A percentile compares a stretch with the other conserved stretches of the same genome.
Evolutionary conservation across 2,329 filamentous ascomycete species (phyloP).

Genomic region (Chrysoporthe cubensis): DNA sequence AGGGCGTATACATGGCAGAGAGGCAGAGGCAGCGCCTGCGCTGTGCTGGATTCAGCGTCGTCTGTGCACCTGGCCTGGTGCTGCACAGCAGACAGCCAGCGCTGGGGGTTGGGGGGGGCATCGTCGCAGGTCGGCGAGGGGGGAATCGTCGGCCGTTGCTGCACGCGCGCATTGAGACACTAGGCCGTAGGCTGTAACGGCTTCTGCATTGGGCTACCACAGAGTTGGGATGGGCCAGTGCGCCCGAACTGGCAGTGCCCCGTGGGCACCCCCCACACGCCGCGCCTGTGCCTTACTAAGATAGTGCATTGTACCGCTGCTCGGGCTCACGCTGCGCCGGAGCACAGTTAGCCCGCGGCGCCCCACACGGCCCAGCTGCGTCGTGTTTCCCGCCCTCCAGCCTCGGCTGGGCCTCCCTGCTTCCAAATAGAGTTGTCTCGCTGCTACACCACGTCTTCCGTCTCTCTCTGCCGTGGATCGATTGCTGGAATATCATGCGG

Average conservation of each 20-base stretch:
- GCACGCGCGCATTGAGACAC: background rate
- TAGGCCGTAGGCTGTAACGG: slow-evolving; percentile 5
- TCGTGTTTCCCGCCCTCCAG: background rate
- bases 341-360: slow-evolving; percentile 4
- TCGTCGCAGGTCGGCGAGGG: background rate
- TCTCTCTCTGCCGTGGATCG: no score
- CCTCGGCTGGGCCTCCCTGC: background rate
- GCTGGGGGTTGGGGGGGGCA: no score
- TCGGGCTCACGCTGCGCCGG: background rate
- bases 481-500: no score
- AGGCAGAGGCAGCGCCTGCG: no score
- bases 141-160: background rate
- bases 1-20: no score
- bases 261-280: background rate
- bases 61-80: no score
- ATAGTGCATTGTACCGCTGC: background rate
- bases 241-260: background rate
- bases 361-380: background rate
- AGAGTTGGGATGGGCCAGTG: slow-evolving; percentile 13
- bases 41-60: no score
- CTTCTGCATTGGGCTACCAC: slow-evolving; percentile 21
- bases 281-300: background rate
- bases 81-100: no score
- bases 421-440: background rate
- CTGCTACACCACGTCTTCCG: background rate